These are phyloP conservation scores for Cercospora brassicicola DNA, from an alignment of 2,329 filamentous ascomycete species.

Conservation along the genomic window DNA sequence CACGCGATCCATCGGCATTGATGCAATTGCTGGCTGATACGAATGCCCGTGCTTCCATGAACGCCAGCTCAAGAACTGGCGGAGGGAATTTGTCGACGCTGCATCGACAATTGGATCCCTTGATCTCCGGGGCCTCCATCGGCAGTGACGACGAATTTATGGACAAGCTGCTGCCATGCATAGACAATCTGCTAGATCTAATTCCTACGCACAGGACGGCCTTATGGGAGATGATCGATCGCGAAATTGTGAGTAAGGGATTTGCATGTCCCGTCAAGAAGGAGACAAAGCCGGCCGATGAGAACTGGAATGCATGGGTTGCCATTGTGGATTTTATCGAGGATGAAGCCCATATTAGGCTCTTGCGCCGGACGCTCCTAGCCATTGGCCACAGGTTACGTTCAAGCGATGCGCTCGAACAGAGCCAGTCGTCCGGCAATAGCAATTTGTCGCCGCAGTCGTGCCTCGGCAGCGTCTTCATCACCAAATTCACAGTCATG, in stretches of 20 bases:
- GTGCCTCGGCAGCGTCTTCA: neutral
- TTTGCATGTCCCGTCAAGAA: constrained; percentile 17
- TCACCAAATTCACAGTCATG: neutral
- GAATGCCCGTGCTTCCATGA: constrained; percentile 4
- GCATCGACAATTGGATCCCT: neutral
- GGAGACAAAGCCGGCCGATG: constrained; percentile 21
- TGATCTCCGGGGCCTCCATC: neutral
- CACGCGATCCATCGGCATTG: constrained; percentile 59
- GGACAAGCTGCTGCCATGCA: constrained; percentile 6
- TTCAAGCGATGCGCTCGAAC: neutral
- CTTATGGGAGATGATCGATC: constrained; percentile 22
- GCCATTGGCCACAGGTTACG: constrained; percentile 1
- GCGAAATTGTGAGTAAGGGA: constrained; percentile 25
- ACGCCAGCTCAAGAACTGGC: neutral
- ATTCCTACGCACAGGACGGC: constrained; percentile 13
- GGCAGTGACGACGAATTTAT: constrained; percentile 9
- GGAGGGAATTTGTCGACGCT: neutral
- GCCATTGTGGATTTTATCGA: constrained; percentile 22
- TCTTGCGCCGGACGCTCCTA: constrained; percentile 13
- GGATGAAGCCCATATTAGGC: constrained; percentile 18
- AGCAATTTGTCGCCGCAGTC: neutral
- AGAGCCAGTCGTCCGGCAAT: neutral
- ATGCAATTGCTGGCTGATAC: constrained; percentile 55
- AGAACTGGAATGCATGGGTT: constrained; percentile 23
- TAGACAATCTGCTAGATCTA: constrained; percentile 18